Evolutionary conservation across 768 basidiomycete species (phyloP).

Genomic region (Tremella fuciformis): DNA sequence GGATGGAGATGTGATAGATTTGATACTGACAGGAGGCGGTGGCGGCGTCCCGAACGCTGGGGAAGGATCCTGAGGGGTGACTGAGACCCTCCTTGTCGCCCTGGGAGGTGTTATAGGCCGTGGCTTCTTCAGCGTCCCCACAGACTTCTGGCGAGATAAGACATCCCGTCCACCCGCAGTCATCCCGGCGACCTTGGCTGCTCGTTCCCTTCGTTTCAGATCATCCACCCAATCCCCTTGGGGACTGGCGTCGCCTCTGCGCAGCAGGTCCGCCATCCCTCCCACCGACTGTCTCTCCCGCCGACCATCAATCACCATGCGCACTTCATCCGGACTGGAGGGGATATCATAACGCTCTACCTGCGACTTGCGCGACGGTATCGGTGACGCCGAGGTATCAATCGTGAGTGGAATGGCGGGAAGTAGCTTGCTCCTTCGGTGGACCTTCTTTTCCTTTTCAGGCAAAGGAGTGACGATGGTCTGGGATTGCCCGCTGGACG

Average conservation of each 20-base stretch:
- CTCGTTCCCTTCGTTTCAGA: background rate
- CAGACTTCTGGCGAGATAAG: background rate
- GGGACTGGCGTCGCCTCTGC: too few species aligned
- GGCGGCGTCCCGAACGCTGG: too few species aligned
- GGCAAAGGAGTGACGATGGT: conserved; percentile 8
- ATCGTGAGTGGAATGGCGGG: conserved; percentile 22
- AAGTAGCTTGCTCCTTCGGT: conserved; percentile 19
- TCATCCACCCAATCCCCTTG: too few species aligned
- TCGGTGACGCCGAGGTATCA: conserved; percentile 3
- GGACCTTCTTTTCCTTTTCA: background rate
- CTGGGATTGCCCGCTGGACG: conserved; percentile 16
- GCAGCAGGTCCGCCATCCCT: too few species aligned
- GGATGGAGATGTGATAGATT: too few species aligned
- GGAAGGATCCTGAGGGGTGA: too few species aligned
- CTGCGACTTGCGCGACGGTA: background rate
- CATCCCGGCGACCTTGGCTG: background rate
- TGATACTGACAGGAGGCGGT: background rate
- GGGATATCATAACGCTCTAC: background rate
- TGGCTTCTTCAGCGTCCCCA: background rate
- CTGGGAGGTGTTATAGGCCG: conserved; percentile 19
- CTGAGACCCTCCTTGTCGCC: too few species aligned
- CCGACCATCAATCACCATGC: too few species aligned
- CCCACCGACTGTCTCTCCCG: too few species aligned
- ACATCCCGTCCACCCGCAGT: background rate
- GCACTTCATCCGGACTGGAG: too few species aligned